Conservation (phyloP, 1,284 basidiomycete genomes). For the Vanrija pseudolonga region DNA sequence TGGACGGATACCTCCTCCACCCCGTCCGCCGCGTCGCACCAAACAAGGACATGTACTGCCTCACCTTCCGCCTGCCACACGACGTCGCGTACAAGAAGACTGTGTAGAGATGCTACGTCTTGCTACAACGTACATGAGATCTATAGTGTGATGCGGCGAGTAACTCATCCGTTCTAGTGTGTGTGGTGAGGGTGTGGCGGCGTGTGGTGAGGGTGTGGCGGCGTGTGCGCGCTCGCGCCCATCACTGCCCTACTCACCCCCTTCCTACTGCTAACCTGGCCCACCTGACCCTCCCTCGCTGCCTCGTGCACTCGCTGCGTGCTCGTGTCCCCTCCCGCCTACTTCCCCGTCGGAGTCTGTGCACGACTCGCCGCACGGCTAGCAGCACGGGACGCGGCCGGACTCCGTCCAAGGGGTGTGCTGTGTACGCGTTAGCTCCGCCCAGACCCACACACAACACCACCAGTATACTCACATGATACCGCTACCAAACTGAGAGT, state of each 20-base stretch:
- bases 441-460: background rate
- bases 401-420: conserved; percentile 30
- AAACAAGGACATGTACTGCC: conserved; percentile 97
- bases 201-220: too few species aligned
- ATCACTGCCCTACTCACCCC: too few species aligned
- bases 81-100: conserved; percentile 43
- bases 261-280: too few species aligned
- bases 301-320: conserved; percentile 13
- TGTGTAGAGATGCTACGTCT: conserved; percentile 2
- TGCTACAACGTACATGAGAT: background rate
- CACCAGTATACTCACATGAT: conserved; percentile 45
- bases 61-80: conserved; percentile 78
- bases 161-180: background rate
- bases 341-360: conserved; percentile 19
- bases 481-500: conserved; percentile 47
- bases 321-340: conserved; percentile 22
- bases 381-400: conserved; percentile 14
- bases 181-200: too few species aligned
- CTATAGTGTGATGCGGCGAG: background rate
- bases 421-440: conserved; percentile 20
- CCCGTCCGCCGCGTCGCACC: conserved; percentile 91
- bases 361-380: conserved; percentile 15
- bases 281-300: too few species aligned
- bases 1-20: conserved; percentile 57
- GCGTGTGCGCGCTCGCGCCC: background rate